Evolutionary conservation across 2,329 filamentous ascomycete genomes (phyloP), one percentile per base, ranked within the genome.

Genomic region (Epichloe festucae): DNA sequence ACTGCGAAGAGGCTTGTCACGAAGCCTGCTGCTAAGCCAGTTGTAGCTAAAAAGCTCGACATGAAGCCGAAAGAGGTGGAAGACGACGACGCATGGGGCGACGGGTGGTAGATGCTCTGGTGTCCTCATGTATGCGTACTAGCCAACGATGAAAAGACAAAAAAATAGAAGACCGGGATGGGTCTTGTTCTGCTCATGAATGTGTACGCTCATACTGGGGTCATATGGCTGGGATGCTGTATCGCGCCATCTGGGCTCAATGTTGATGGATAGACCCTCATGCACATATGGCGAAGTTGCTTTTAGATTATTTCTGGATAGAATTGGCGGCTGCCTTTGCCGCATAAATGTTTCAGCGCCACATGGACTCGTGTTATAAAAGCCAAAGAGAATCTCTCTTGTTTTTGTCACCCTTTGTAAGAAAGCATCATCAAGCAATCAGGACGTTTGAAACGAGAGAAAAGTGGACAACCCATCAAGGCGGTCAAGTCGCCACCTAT

Each of bases 41-140:
- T 70, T 2, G 65, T 65, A 2, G 68, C 76, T 1, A 89, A 87
- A 69, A 86, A 84, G 67, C 79, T 87, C 55, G 78, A 87, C 59
- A 76, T 79, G 59, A 82, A 80, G 59, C 84, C 84, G 0, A 84
- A 83, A 63, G 71, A 74, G 46, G 65, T 69, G 3, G 78, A 70
- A 1, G 76, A 76, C 44, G 80, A 82, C 59, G 79, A 81, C 59
- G 79, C 74, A 1, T 85, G 82, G 82, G 82, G 79, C 5, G 81
- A 84, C 55, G 79, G 78, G 7, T 85, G 81, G 81, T 81, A 67
- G 31, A 36, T 21, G 19, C 4, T 4, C 27, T n/a, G 12, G 5
- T 38, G 3, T 7, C 10, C 15, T 27, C 3, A 38, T 42, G 43
- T n/a, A 12, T 23, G 12, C 14, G n/a, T 27, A 21, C 6, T 2